Percentiles rank a stretch among this genome's conserved stretches.
phyloP scores from a whole-genome alignment of 1,284 basidiomycete genomes.

The Ustilago sp. region DNA sequence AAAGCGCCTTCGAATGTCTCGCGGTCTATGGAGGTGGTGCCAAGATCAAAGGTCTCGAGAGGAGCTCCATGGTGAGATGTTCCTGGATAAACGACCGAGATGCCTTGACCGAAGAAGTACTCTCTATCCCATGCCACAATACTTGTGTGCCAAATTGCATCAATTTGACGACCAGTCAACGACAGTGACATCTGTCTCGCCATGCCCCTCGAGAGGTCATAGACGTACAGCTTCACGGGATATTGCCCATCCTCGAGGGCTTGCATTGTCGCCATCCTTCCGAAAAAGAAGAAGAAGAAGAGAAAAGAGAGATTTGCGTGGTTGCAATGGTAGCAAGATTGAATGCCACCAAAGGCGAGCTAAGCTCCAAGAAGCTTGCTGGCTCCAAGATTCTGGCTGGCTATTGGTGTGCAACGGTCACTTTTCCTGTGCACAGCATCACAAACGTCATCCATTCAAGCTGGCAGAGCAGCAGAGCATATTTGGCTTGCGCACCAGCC shows the following conservation, averaged over 20 bases:
- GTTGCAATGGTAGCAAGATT: too few species aligned
- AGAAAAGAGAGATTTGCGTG: too few species aligned
- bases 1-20: conserved; percentile 83
- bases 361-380: neutral
- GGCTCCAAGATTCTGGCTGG: neutral
- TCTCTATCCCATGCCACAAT: conserved; percentile 87
- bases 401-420: conserved; percentile 1
- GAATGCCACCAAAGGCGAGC: too few species aligned
- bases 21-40: conserved; percentile 83
- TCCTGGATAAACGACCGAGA: conserved; percentile 73
- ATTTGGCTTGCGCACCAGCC: too few species aligned
- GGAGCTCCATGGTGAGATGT: conserved; percentile 77
- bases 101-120: conserved; percentile 89
- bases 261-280: conserved; percentile 14
- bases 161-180: conserved; percentile 77
- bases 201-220: conserved; percentile 87
- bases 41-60: conserved; percentile 80
- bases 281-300: neutral
- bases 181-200: conserved; percentile 80
- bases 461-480: too few species aligned
- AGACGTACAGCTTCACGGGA: conserved; percentile 79
- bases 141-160: conserved; percentile 77
- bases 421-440: neutral
- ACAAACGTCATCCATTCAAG: too few species aligned
- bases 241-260: conserved; percentile 16